These are phyloP conservation scores for Paramecium primaurelia DNA, from an alignment of 73 alveolate genomes.

Conservation along the genomic window DNA sequence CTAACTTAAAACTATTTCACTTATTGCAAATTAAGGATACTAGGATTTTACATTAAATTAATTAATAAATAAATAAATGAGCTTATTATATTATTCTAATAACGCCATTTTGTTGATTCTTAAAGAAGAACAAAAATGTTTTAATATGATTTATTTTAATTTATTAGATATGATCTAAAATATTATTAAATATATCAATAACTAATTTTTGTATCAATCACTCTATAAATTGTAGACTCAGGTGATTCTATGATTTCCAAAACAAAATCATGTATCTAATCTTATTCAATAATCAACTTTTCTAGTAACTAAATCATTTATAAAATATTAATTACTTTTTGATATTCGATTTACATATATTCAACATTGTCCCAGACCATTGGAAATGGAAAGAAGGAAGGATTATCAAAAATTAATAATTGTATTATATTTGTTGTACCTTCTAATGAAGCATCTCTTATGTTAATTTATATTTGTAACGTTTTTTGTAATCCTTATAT, in stretches of 20 bases:
- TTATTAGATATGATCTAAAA: not conserved
- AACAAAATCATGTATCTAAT: not conserved
- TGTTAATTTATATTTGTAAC: not conserved
- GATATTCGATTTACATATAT: not conserved
- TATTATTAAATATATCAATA: not conserved
- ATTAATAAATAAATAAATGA: not conserved
- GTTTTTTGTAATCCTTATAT: not conserved
- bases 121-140: not conserved
- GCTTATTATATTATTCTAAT: not conserved
- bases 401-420: not conserved
- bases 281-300: not conserved
- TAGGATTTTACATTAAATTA: conserved; percentile 18
- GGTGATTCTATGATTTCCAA: not conserved
- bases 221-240: not conserved
- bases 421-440: not conserved
- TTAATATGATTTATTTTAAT: not conserved
- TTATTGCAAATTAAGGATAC: not conserved
- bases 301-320: not conserved
- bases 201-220: not conserved
- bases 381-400: not conserved
- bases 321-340: not conserved
- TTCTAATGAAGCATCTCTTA: conserved; percentile 1
- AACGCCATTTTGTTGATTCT: not conserved
- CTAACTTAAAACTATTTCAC: conserved; percentile 14
- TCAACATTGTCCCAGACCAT: not conserved